Percentiles rank a stretch among this genome's conserved stretches.
phyloP scores from a whole-genome alignment of 768 basidiomycete species.

The Auricularia sp. region DNA sequence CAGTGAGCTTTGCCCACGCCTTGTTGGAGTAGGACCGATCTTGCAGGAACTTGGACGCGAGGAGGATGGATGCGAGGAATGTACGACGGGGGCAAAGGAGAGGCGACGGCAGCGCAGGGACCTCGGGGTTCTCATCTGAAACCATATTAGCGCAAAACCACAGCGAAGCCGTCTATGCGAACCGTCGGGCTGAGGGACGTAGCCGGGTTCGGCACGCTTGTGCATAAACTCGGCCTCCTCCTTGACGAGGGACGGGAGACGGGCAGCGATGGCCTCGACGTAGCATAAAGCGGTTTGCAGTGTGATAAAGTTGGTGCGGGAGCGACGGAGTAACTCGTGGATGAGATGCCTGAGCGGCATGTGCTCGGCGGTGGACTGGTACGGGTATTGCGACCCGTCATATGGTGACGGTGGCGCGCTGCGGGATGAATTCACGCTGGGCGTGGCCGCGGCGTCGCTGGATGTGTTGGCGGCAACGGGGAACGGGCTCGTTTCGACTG shows the following conservation, averaged over 20 bases:
- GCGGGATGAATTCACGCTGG: neutral
- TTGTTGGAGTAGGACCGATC: slow-evolving; percentile 89
- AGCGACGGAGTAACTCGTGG: too few species aligned
- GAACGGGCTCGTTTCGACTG: neutral
- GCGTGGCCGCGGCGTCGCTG: neutral
- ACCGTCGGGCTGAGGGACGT: neutral
- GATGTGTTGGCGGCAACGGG: neutral
- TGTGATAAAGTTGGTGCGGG: slow-evolving; percentile 24
- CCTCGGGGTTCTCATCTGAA: neutral
- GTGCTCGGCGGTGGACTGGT: neutral
- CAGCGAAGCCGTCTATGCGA: neutral
- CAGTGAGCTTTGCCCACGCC: slow-evolving; percentile 92
- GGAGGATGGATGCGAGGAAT: slow-evolving; percentile 79
- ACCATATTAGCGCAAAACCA: neutral
- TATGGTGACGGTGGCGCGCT: neutral
- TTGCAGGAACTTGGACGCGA: slow-evolving; percentile 88
- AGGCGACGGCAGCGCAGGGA: slow-evolving; percentile 55
- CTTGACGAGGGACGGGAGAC: slow-evolving; percentile 51
- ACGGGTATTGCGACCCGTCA: neutral
- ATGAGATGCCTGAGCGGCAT: slow-evolving; percentile 66
- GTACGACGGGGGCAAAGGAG: slow-evolving; percentile 81
- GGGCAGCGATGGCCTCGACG: slow-evolving; percentile 68
- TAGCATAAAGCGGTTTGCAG: slow-evolving; percentile 85
- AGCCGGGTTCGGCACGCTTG: slow-evolving; percentile 26
- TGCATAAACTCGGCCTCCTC: slow-evolving; percentile 42